These are phyloP conservation scores for Blastobotrys muscicola DNA, from an alignment of 805 yeast genomes.

Conservation along the genomic window DNA sequence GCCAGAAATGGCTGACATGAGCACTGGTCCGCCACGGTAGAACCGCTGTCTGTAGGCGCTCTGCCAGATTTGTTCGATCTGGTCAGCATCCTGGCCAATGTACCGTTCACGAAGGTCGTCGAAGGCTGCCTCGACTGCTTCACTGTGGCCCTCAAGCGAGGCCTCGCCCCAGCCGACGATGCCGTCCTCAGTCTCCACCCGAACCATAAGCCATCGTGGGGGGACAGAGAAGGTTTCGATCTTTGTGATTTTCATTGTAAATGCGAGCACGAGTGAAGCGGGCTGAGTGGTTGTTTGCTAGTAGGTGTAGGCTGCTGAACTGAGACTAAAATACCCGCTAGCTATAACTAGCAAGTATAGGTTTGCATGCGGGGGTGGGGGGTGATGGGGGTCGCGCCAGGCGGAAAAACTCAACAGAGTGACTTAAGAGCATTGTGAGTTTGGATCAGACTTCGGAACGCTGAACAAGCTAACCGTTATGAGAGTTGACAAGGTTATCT, in stretches of 20 bases:
- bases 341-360: no score
- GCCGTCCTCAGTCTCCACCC: slow-evolving; percentile 22
- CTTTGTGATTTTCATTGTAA: slow-evolving; percentile 9
- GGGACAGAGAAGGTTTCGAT: slow-evolving; percentile 26
- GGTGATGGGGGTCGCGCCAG: no score
- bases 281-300: background rate
- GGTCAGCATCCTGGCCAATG: slow-evolving; percentile 25
- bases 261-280: background rate
- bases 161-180: slow-evolving; percentile 27
- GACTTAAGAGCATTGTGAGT: no score
- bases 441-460: no score
- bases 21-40: slow-evolving; percentile 27
- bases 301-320: background rate
- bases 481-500: no score
- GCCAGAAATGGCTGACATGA: slow-evolving; percentile 27
- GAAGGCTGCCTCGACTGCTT: slow-evolving; percentile 27
- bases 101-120: slow-evolving; percentile 24
- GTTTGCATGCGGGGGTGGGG: no score
- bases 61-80: slow-evolving; percentile 23
- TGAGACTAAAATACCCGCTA: background rate
- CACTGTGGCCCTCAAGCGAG: slow-evolving; percentile 26
- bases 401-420: no score
- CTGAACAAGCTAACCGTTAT: no score
- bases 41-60: slow-evolving; percentile 25
- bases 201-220: slow-evolving; percentile 25